Conservation (phyloP, 1,284 basidiomycete genomes). For the Ganoderma lucidum region DNA sequence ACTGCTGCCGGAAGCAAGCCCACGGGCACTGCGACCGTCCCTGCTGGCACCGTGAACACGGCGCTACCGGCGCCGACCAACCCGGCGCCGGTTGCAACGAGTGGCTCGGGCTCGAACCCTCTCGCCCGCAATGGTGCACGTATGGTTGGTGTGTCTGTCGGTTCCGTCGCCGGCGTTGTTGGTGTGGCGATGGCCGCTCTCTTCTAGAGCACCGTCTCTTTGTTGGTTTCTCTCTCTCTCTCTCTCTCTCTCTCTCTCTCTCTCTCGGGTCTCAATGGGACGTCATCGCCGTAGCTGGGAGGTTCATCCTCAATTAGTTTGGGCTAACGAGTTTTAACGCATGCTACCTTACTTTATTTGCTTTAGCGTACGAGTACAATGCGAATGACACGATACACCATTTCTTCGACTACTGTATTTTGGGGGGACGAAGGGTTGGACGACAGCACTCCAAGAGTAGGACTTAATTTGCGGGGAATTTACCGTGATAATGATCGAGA, state of each 20-base stretch:
- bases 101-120: constrained; percentile 2
- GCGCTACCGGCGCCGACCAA: neutral
- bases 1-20: constrained; percentile 4
- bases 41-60: constrained; percentile 3
- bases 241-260: neutral
- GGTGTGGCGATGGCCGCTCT: neutral
- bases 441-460: no score
- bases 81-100: neutral
- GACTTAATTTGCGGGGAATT: constrained; percentile 54
- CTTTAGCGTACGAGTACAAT: neutral
- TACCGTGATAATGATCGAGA: constrained; percentile 86
- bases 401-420: neutral
- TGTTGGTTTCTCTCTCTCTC: neutral
- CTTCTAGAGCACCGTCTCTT: neutral
- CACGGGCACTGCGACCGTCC: neutral
- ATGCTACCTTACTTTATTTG: neutral
- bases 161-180: neutral
- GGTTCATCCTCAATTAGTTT: neutral
- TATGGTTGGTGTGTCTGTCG: neutral
- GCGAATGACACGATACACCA: neutral
- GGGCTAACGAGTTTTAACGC: neutral
- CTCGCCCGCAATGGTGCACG: constrained; percentile 14
- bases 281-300: neutral
- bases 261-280: neutral
- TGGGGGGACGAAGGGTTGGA: constrained; percentile 38